Conservation (phyloP, 169 alveolate genomes). For the Eimeria tenella region DNA sequence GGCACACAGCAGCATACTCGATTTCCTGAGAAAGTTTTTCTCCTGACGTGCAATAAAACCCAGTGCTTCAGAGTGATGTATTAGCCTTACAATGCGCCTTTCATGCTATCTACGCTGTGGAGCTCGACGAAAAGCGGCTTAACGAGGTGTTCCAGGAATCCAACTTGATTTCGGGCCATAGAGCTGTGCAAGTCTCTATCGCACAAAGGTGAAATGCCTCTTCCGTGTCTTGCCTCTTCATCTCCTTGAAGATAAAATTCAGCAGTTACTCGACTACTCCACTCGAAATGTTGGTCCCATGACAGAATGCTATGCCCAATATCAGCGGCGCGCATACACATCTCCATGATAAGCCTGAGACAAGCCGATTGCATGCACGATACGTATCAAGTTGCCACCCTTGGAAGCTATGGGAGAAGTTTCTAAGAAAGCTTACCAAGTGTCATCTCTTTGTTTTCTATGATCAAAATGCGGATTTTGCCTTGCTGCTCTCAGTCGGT, state of each 20-base stretch:
- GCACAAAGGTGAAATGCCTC: conserved; percentile 91
- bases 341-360: conserved; percentile 82
- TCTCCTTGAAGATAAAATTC: conserved; percentile 90
- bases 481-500: conserved; percentile 88
- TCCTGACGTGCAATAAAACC: too few relatives aligned
- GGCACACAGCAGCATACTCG: background rate
- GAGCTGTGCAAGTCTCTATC: conserved; percentile 90
- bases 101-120: background rate
- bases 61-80: background rate
- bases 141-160: conserved; percentile 88
- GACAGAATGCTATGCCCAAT: conserved; percentile 87
- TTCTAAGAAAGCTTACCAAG: conserved; percentile 9
- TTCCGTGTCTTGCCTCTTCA: conserved; percentile 86
- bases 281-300: conserved; percentile 85
- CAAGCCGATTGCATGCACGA: background rate
- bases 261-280: conserved; percentile 86
- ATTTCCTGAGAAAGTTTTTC: background rate
- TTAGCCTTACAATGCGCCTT: conserved; percentile 19
- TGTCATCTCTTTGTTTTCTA: conserved; percentile 22
- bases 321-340: conserved; percentile 88
- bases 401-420: background rate
- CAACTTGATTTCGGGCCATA: conserved; percentile 89
- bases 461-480: conserved; percentile 19
- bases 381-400: background rate
- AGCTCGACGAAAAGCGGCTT: conserved; percentile 86